A percentile compares a stretch with the other conserved stretches of the same genome.
phyloP scores from a whole-genome alignment of 495 filamentous ascomycete genomes.

The Podospora pseudopauciseta region DNA sequence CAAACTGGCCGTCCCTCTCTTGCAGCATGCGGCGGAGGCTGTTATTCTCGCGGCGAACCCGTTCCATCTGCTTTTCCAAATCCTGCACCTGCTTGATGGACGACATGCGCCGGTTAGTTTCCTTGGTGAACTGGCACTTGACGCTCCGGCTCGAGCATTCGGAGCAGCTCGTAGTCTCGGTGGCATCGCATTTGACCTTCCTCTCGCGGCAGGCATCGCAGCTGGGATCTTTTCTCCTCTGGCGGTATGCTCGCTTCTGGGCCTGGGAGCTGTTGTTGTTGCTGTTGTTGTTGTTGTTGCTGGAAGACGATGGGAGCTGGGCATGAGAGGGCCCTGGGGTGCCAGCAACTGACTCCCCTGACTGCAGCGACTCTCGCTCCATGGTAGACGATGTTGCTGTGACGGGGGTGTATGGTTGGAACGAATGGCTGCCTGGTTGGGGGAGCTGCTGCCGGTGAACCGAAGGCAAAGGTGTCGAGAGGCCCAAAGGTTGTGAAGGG shows the following conservation, averaged over 20 bases:
- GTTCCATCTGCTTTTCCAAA: slow-evolving; percentile 83
- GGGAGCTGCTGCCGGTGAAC: slow-evolving; percentile 27
- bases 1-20: slow-evolving; percentile 43
- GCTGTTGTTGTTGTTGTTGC: slow-evolving; percentile 17
- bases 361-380: slow-evolving; percentile 53
- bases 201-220: slow-evolving; percentile 96
- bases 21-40: slow-evolving; percentile 61
- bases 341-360: slow-evolving; percentile 48
- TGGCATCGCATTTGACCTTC: slow-evolving; percentile 99
- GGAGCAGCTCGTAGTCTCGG: slow-evolving; percentile 90
- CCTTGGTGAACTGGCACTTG: slow-evolving; percentile 98
- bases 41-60: slow-evolving; percentile 67
- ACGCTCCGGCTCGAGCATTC: slow-evolving; percentile 94
- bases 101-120: slow-evolving; percentile 97
- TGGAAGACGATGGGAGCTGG: slow-evolving; percentile 34
- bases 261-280: slow-evolving; percentile 41
- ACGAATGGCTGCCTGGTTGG: slow-evolving; percentile 17
- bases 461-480: slow-evolving; percentile 40
- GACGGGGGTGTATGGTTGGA: slow-evolving; percentile 47
- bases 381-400: slow-evolving; percentile 44
- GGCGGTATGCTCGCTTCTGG: slow-evolving; percentile 92
- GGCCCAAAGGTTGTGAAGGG: slow-evolving; percentile 43
- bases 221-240: slow-evolving; percentile 92
- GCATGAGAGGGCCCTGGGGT: slow-evolving; percentile 49
- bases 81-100: slow-evolving; percentile 99